Base-by-base conservation (phyloP, 345 rosid species). In the Salix brachista region DNA sequence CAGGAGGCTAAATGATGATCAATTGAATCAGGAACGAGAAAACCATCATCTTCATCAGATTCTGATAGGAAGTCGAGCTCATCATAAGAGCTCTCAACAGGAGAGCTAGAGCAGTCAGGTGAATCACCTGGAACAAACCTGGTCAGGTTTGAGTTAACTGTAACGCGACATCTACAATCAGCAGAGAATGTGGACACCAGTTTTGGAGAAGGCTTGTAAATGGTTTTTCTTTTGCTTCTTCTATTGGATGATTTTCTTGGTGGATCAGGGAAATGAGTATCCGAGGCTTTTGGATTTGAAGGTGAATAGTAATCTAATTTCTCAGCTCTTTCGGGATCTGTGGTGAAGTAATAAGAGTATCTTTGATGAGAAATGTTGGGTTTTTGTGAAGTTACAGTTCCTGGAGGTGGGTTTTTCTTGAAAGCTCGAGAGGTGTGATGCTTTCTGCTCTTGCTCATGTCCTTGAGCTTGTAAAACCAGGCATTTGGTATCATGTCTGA, bases 401-500 rank as follows among this genome's bases (percentile, higher is more conserved):
- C 36, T 18, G 58, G 61, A 10, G 60, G 19, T 34, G 72, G 50
- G 12, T 56, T 78, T 66, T 42, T 72, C 76, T 72, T 72, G 23
- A 39, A 56, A 39, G 54, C 14, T 0, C 66, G 67, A 52, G 81
- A 78, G 13, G 9, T 48, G 48, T 50, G 36, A 5, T 36, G 70
- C 71, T 72, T 70, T 78, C 72, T 78, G 74, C 68, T 4, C 65
- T 61, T 83, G 70, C 86, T 83, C 87, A 90, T 87, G 81, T 86
- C 89, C 74, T 75, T 91, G 42, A 92, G 93, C 88, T 86, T 94
- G 95, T 86, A 84, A 69, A 94, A 87, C 96, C 98, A 94, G 67
- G 93, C 89, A 81, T 90, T 89, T 23, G 98, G 96, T 78, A 94
- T 84, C 86, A 94, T 87, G 71, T 90, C 94, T 28, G 96, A 87